These are phyloP conservation scores for Alliaria petiolata DNA, from an alignment of 345 rosid genomes.

Conservation along the genomic window DNA sequence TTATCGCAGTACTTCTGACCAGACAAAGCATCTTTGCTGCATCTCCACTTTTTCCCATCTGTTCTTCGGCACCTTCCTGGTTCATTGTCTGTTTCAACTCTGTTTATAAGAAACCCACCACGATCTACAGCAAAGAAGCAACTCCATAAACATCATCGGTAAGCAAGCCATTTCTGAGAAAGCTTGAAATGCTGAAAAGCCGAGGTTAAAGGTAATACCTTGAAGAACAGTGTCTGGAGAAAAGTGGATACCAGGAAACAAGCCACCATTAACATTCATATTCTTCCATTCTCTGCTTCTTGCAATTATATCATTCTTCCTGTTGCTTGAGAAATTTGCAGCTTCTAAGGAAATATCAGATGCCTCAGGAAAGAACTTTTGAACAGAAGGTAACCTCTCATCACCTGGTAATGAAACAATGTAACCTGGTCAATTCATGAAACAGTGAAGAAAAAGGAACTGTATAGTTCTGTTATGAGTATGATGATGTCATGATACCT, in stretches of 20 bases:
- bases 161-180: background rate
- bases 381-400: conserved; percentile 26
- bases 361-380: conserved; percentile 25
- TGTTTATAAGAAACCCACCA: conserved; percentile 16
- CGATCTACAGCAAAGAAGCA: conserved; percentile 27
- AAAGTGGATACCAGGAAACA: conserved; percentile 35
- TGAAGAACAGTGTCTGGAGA: conserved; percentile 65
- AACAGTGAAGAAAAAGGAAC: background rate
- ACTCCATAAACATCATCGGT: background rate
- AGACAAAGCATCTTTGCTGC: conserved; percentile 48
- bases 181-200: background rate
- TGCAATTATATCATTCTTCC: conserved; percentile 28
- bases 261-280: conserved; percentile 4
- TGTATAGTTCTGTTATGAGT: background rate
- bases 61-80: conserved; percentile 72
- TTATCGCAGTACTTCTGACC: conserved; percentile 57
- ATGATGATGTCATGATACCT: conserved; percentile 10
- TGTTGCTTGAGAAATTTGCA: conserved; percentile 9
- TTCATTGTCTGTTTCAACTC: conserved; percentile 36
- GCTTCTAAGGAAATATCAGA: conserved; percentile 23
- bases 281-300: conserved; percentile 33
- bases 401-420: conserved; percentile 21
- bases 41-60: conserved; percentile 82
- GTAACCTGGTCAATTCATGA: background rate
- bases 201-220: conserved; percentile 32